Evolutionary conservation across 2,329 filamentous ascomycete species (phyloP).

Genomic region (Fusarium hainanense): DNA sequence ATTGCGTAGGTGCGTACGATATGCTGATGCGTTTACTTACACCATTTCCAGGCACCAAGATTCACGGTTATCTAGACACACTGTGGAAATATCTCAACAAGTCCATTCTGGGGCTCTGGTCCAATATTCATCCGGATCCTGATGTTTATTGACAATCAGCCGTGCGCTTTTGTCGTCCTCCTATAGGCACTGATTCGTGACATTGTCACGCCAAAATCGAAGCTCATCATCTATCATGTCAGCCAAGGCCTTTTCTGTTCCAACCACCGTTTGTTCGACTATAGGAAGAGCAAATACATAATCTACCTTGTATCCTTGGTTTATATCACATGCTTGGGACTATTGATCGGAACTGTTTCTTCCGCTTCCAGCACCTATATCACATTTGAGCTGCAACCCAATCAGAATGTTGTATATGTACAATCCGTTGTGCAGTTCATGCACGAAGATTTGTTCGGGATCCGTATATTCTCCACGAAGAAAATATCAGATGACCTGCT

Average conservation of each 20-base stretch:
- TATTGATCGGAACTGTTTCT: background rate
- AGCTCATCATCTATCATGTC: slow-evolving; percentile 13
- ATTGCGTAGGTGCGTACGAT: background rate
- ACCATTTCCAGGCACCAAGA: slow-evolving; percentile 25
- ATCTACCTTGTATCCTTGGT: background rate
- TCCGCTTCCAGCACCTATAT: slow-evolving; percentile 17
- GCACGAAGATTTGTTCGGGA: background rate
- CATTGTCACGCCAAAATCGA: slow-evolving; percentile 10
- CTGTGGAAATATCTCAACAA: background rate
- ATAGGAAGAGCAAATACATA: background rate
- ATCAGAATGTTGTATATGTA: background rate
- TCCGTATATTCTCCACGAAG: background rate
- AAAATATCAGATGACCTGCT: background rate
- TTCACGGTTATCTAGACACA: background rate
- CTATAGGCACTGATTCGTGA: slow-evolving; percentile 9
- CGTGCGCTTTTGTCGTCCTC: background rate
- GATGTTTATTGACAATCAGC: background rate
- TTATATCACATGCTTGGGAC: background rate
- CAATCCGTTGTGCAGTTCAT: slow-evolving; percentile 6
- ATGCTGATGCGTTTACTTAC: slow-evolving; percentile 20
- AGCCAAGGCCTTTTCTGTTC: background rate
- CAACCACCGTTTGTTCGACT: slow-evolving; percentile 6
- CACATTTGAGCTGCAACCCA: slow-evolving; percentile 9
- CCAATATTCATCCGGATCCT: background rate
- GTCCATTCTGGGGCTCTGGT: background rate